Conservation (phyloP, 1,139 yeast species). For the Suhomyces anneliseae region DNA sequence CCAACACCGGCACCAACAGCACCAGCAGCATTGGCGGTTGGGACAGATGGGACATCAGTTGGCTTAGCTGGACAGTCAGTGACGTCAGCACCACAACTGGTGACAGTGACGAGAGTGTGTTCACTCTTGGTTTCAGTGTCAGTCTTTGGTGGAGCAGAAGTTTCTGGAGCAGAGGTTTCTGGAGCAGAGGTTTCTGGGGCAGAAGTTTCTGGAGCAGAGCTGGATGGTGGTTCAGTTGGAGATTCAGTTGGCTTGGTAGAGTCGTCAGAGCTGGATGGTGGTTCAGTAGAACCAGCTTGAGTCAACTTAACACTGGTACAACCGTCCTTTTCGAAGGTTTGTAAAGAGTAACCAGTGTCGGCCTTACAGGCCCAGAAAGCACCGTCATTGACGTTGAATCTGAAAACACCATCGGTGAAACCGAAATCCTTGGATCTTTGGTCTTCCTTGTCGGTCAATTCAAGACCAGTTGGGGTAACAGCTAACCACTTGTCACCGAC, state of each 20-base stretch:
- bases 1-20: conserved; percentile 25
- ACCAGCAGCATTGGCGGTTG: conserved; percentile 16
- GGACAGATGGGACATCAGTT: conserved; percentile 4
- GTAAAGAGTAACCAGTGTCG: conserved; percentile 11
- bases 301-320: conserved; percentile 18
- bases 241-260: conserved; percentile 4
- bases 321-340: conserved; percentile 15
- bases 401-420: conserved; percentile 25
- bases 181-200: conserved; percentile 6
- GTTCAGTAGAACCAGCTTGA: conserved; percentile 3
- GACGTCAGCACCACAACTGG: conserved; percentile 16
- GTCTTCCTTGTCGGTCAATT: conserved; percentile 11
- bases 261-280: background rate
- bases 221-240: conserved; percentile 7
- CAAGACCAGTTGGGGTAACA: conserved; percentile 16
- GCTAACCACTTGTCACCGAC: conserved; percentile 22
- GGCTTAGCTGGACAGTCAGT: conserved; percentile 18
- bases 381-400: conserved; percentile 19
- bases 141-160: conserved; percentile 6
- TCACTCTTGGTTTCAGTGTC: conserved; percentile 8
- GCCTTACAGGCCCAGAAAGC: conserved; percentile 30
- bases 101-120: conserved; percentile 15
- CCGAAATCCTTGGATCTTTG: conserved; percentile 32
- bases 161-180: conserved; percentile 7
- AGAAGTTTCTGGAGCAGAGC: conserved; percentile 1